Conservation (phyloP, 2,329 filamentous ascomycete species). For the Pseudopyricularia javanii region DNA sequence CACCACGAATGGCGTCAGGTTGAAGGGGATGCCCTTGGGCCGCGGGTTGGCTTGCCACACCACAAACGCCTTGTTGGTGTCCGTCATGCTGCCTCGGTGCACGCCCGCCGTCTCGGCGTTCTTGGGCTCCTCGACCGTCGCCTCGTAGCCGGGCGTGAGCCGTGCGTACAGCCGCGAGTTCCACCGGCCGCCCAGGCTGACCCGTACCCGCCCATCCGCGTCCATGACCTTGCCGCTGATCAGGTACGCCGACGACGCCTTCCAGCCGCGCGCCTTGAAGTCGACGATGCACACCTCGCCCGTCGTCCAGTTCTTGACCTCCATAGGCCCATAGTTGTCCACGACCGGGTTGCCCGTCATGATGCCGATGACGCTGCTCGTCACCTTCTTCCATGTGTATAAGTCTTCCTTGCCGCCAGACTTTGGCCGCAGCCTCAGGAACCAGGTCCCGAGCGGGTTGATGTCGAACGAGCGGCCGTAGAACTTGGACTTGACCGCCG, state of each 20-base stretch:
- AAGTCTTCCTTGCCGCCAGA: conserved; percentile 69
- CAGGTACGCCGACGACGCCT: conserved; percentile 81
- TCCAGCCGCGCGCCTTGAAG: conserved; percentile 95
- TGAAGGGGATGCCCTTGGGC: conserved; percentile 83
- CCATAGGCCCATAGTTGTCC: conserved; percentile 97
- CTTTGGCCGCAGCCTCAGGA: conserved; percentile 68
- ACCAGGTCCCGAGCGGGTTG: conserved; percentile 94
- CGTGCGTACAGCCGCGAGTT: conserved; percentile 96
- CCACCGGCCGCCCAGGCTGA: conserved; percentile 89
- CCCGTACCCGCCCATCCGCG: conserved; percentile 63
- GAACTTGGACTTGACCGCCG: conserved; percentile 90
- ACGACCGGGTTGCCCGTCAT: conserved; percentile 92
- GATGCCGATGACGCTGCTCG: conserved; percentile 93
- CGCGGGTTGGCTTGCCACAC: conserved; percentile 85
- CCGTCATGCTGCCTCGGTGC: conserved; percentile 41
- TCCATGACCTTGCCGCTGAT: conserved; percentile 79
- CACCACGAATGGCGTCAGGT: conserved; percentile 89
- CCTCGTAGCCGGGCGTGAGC: conserved; percentile 82
- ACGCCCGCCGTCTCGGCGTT: conserved; percentile 20
- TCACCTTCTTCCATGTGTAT: conserved; percentile 99
- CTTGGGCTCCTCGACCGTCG: conserved; percentile 42
- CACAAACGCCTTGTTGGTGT: conserved; percentile 66
- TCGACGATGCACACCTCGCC: conserved; percentile 82
- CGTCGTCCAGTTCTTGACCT: conserved; percentile 94
- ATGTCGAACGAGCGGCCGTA: conserved; percentile 97